Percentiles rank a stretch among this genome's conserved stretches.
These are phyloP conservation scores for Teunomyces stri DNA, from an alignment of 805 yeast genomes.

Conservation along the genomic window DNA sequence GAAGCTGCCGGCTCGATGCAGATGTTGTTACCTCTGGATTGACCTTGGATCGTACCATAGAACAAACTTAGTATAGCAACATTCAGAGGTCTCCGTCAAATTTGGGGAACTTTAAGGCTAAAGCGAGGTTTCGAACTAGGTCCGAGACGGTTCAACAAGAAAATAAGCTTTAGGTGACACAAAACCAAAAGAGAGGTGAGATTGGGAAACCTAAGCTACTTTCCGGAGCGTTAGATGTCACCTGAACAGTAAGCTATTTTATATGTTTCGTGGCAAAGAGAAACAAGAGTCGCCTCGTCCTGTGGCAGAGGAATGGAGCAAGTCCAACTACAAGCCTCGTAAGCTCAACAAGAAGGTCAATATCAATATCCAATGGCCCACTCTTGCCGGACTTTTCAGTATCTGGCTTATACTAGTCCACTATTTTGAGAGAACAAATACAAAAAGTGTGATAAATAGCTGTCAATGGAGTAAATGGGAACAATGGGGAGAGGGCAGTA, in stretches of 20 bases:
- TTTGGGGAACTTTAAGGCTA: not conserved
- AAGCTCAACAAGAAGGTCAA: not conserved
- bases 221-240: not conserved
- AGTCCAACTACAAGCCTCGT: not conserved
- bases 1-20: slow-evolving; percentile 20
- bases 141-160: not conserved
- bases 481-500: slow-evolving; percentile 39
- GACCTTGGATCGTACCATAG: not conserved
- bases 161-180: not conserved
- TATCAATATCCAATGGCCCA: not conserved
- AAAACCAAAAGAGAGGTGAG: not conserved
- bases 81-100: not conserved
- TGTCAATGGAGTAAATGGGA: slow-evolving; percentile 70
- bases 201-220: not conserved
- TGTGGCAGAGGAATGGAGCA: not conserved
- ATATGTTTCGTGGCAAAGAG: slow-evolving; percentile 1
- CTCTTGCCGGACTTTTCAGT: slow-evolving; percentile 3
- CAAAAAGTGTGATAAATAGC: slow-evolving; percentile 17
- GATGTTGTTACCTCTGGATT: not conserved
- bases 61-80: not conserved
- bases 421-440: slow-evolving; percentile 31
- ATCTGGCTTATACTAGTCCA: slow-evolving; percentile 30
- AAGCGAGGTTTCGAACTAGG: not conserved
- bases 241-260: too few relatives aligned
- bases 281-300: slow-evolving; percentile 1